These are phyloP conservation scores for Cubamyces sp. DNA, from an alignment of 768 basidiomycete genomes.

Conservation along the genomic window DNA sequence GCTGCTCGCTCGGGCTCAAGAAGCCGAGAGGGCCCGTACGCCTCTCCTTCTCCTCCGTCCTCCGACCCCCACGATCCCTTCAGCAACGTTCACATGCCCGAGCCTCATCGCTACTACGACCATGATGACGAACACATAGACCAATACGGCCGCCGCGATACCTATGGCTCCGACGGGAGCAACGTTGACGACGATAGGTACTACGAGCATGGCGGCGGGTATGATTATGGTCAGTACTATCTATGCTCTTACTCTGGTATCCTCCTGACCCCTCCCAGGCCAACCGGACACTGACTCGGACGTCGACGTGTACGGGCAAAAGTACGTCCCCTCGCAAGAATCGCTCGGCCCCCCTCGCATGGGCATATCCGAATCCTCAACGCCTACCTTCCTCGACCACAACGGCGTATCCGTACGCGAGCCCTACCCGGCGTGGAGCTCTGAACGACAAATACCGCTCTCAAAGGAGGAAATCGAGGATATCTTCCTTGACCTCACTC, in stretches of 20 bases:
- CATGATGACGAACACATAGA: slow-evolving; percentile 75
- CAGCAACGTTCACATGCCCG: slow-evolving; percentile 42
- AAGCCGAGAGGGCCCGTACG: slow-evolving; percentile 66
- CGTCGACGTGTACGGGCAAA: slow-evolving; percentile 68
- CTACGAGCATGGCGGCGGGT: slow-evolving; percentile 67
- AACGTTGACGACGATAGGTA: slow-evolving; percentile 54
- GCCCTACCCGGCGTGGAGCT: slow-evolving; percentile 92
- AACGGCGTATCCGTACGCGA: slow-evolving; percentile 61
- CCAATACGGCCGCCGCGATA: slow-evolving; percentile 58
- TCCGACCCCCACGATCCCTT: slow-evolving; percentile 74
- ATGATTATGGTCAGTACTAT: slow-evolving; percentile 62
- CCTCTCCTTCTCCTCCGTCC: slow-evolving; percentile 61
- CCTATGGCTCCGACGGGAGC: slow-evolving; percentile 71
- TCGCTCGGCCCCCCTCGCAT: slow-evolving; percentile 67
- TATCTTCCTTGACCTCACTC: slow-evolving; percentile 93
- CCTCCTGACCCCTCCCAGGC: slow-evolving; percentile 43
- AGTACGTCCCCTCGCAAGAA: slow-evolving; percentile 75
- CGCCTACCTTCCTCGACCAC: slow-evolving; percentile 74
- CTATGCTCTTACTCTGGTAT: not conserved
- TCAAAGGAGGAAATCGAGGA: slow-evolving; percentile 99
- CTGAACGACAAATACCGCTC: slow-evolving; percentile 92
- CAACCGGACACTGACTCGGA: slow-evolving; percentile 87
- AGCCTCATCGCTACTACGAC: slow-evolving; percentile 59
- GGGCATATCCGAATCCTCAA: slow-evolving; percentile 70
- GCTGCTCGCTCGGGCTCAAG: slow-evolving; percentile 57